Conservation (phyloP, 2,329 filamentous ascomycete species). For the Xylaria sp. region DNA sequence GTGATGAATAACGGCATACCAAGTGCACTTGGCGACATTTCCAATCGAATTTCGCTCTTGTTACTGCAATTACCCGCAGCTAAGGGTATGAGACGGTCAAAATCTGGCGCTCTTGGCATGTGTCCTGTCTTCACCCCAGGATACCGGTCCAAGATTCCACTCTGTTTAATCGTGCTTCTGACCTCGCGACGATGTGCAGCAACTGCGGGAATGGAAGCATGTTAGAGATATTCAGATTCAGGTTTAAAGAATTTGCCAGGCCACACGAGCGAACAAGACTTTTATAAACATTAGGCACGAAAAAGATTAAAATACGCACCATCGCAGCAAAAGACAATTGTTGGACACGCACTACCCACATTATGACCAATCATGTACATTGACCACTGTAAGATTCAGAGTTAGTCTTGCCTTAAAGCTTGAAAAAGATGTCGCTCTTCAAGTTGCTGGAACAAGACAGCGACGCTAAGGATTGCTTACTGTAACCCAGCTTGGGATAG, state of each 20-base stretch:
- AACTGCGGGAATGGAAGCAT: background rate
- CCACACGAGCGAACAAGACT: no score
- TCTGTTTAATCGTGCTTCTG: background rate
- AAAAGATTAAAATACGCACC: background rate
- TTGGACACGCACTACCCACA: background rate
- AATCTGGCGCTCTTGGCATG: conserved; percentile 15
- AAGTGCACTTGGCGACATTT: background rate
- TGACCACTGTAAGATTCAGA: background rate
- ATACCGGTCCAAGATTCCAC: conserved; percentile 9
- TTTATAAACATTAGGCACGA: no score
- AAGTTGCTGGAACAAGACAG: background rate
- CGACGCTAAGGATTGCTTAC: background rate
- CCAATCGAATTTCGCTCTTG: background rate
- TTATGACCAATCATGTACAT: conserved; percentile 13
- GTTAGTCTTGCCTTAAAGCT: background rate
- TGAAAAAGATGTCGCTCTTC: background rate
- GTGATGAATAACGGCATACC: conserved; percentile 3
- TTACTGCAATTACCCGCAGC: background rate
- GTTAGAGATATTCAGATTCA: no score
- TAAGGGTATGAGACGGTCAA: conserved; percentile 10
- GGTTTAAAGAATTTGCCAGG: no score
- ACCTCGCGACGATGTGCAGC: conserved; percentile 14
- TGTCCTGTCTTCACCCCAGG: conserved; percentile 14
- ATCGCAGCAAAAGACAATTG: conserved; percentile 10
- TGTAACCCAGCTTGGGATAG: conserved; percentile 14